Conservation (phyloP, 108 stramenopile genomes). For the Skeletonema potamos region DNA sequence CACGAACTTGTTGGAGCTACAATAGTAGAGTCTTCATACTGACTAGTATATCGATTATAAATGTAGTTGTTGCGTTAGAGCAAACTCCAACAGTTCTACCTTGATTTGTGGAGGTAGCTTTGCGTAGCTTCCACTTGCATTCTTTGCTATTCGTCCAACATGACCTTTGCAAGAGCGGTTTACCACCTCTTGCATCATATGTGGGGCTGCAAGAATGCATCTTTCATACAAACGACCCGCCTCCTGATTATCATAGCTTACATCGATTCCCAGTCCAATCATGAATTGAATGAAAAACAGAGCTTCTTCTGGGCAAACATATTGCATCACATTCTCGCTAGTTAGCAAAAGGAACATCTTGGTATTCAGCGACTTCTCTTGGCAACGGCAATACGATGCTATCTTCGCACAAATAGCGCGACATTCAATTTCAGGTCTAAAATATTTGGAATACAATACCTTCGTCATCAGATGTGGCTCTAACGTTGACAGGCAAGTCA, state of each 20-base stretch:
- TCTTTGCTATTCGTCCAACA: slow-evolving; percentile 13
- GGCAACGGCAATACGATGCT: slow-evolving; percentile 46
- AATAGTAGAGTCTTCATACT: background rate
- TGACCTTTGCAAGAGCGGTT: slow-evolving; percentile 14
- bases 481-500: slow-evolving; percentile 23
- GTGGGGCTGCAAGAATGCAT: slow-evolving; percentile 37
- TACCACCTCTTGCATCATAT: slow-evolving; percentile 22
- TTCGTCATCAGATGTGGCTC: slow-evolving; percentile 29
- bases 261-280: slow-evolving; percentile 22
- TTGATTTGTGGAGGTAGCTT: slow-evolving; percentile 41
- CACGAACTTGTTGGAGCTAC: background rate
- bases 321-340: slow-evolving; percentile 33
- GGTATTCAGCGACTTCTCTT: slow-evolving; percentile 21
- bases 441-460: slow-evolving; percentile 38
- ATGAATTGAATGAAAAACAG: slow-evolving; percentile 40
- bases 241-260: slow-evolving; percentile 6
- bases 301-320: slow-evolving; percentile 33
- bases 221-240: slow-evolving; percentile 31
- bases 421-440: slow-evolving; percentile 14
- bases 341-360: slow-evolving; percentile 20
- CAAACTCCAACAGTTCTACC: slow-evolving; percentile 40
- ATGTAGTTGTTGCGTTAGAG: slow-evolving; percentile 20
- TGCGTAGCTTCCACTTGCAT: slow-evolving; percentile 28
- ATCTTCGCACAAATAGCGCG: slow-evolving; percentile 31
- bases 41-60: background rate